phyloP scores from a whole-genome alignment of 768 basidiomycete genomes.

The Mrakia blollopis region DNA sequence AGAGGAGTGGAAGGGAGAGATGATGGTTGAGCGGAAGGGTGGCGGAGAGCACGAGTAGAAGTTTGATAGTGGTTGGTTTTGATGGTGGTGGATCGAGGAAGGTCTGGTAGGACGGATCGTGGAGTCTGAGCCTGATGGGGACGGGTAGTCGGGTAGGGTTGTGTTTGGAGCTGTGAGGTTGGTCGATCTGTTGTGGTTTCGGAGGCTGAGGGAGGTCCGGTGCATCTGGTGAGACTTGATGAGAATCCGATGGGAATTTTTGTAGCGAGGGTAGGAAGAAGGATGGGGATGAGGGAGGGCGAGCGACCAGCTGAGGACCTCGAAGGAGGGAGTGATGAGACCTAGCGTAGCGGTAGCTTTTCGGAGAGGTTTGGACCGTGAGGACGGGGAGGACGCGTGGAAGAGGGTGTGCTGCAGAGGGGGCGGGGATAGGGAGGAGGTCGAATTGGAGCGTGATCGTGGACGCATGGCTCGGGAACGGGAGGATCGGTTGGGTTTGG shows the following conservation, averaged over 20 bases:
- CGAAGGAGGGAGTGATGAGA: not conserved
- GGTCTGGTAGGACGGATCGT: not conserved
- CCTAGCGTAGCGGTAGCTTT: not conserved
- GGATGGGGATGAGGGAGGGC: slow-evolving; percentile 3
- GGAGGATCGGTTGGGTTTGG: not conserved
- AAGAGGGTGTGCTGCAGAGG: not conserved
- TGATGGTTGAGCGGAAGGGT: not conserved
- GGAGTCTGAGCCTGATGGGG: not conserved
- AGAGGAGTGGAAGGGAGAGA: not conserved
- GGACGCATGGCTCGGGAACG: not conserved
- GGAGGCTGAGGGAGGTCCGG: not conserved
- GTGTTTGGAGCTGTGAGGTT: not conserved
- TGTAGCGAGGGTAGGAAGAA: not conserved
- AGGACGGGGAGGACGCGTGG: not conserved
- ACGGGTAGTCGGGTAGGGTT: not conserved
- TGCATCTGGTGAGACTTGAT: not conserved
- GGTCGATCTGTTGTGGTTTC: not conserved
- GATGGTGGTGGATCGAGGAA: not conserved
- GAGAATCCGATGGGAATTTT: not conserved
- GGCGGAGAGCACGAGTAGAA: slow-evolving; percentile 1
- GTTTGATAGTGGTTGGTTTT: not conserved
- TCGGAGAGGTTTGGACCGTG: not conserved
- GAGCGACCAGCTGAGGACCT: slow-evolving; percentile 1
- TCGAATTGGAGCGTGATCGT: not conserved
- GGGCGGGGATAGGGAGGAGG: not conserved